Evolutionary conservation across 2,329 filamentous ascomycete genomes (phyloP), one percentile per base, ranked within the genome.

Genomic region (Fusarium solani-melongenae): DNA sequence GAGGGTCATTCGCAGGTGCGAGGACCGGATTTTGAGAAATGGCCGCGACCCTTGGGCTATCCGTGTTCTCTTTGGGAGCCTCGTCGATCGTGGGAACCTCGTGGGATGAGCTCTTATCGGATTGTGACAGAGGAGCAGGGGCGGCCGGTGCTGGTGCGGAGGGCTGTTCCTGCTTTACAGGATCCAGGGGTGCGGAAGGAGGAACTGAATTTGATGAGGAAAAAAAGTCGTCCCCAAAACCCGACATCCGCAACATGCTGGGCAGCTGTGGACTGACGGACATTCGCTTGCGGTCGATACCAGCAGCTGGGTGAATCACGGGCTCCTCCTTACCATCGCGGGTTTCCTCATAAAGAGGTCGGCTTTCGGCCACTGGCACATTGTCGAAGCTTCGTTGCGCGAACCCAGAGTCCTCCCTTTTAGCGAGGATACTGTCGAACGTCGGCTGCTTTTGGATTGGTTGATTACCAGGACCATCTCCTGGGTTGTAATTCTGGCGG

Each of bases 201-300:
- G 64, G 56, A 33, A 44, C 29, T 12, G 67, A 53, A 14, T 69
- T 76, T 29, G 81, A 71, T 51, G 83, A 72, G 6, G 85, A 84
- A 69, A 91, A 91, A 49, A 92, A 83, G 66, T 91, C 89, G 46
- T 88, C 83, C 1, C 89, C 89, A 77, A 92, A 92, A 1, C 85
- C 84, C 46, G 90, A 92, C 82, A 92, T 83, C 29, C 90, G 88
- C 14, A 85, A 83, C 5, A 92, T 76, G 69, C 89, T 85, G 11
- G 90, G 90, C 20, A 92, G 83, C 70, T 88, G 86, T 0, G 89
- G 90, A 69, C 89, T 91, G 1, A 83, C 84, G 1, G 88, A 90
- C 41, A 83, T 82, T 17, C 84, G 80, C 9, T 74, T 76, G 4
- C 73, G 65, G 9, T 76, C 71, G 41, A 74, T 69, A 5, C 76